Evolutionary conservation across 2,329 filamentous ascomycete genomes (phyloP), one percentile per base, ranked within the genome.

Genomic region (Aspergillus calidoustus): DNA sequence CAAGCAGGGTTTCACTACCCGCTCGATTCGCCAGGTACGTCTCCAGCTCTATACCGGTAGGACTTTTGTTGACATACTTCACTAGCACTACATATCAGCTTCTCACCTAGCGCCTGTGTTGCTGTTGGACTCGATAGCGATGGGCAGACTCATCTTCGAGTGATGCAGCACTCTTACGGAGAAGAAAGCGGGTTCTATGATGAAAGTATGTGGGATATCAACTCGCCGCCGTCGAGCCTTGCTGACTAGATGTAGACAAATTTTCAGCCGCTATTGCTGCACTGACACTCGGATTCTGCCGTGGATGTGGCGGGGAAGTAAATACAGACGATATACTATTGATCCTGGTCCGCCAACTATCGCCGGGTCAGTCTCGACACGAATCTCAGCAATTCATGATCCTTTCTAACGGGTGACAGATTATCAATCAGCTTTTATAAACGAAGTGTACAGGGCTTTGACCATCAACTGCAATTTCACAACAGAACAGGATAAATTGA

Each of bases 391-490:
- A 51, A 28, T 54, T 17, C 1, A 34, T 70, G 68, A 25, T 22
- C 17, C 7, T 17, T 23, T 48, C 66, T 76, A 63, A 72, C 46
- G 46, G 30, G 11, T 47, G 15, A 58, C 69, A 88, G 86, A 84
- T 54, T 87, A 90, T 66, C 80, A 87, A 57, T 81, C 83, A 47
- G 82, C 88, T 61, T 88, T 89, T 81, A 80, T 91, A 56, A 83
- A 81, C 46, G 88, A 91, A 66, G 80, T 93, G 13, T 87, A 91
- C 56, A 83, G 86, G 46, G 86, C 91, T 60, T 80, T 93, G 55
- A 89, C 89, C 64, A 83, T 91, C 31, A 87, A 89, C 54, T 86
- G 93, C 52, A 94, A 98, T 77, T 96, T 93, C 72, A 90, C 92
- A 0, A 86, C 91, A 53, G 91, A 96, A 63, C 86, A 90, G 68